Evolutionary conservation across 2,329 filamentous ascomycete genomes (phyloP).

Genomic region (Colletotrichum coccodes): DNA sequence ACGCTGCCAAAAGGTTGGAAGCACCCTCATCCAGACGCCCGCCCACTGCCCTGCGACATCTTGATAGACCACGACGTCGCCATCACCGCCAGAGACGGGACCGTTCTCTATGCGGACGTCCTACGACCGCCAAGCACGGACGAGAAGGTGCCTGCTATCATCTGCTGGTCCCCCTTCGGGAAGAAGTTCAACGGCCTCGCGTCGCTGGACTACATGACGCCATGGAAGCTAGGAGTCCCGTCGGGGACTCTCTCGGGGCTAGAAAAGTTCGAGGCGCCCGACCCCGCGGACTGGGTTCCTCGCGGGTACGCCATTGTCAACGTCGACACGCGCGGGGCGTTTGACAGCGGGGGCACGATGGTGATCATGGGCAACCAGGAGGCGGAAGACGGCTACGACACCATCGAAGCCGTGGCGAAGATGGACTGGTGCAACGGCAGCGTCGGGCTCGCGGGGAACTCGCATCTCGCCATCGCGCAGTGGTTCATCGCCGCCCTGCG

Average conservation of each 20-base stretch:
- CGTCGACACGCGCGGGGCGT: slow-evolving; percentile 40
- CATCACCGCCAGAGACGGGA: slow-evolving; percentile 50
- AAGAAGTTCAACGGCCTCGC: slow-evolving; percentile 53
- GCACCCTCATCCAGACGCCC: slow-evolving; percentile 36
- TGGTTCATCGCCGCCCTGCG: slow-evolving; percentile 36
- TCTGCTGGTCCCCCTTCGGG: slow-evolving; percentile 56
- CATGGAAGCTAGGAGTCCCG: slow-evolving; percentile 50
- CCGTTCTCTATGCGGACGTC: slow-evolving; percentile 53
- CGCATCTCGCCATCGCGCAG: slow-evolving; percentile 39
- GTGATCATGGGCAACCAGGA: slow-evolving; percentile 37
- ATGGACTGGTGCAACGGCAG: slow-evolving; percentile 40
- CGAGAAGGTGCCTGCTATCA: slow-evolving; percentile 52
- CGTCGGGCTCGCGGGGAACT: slow-evolving; percentile 41
- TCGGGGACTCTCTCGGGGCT: slow-evolving; percentile 34
- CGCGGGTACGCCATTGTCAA: slow-evolving; percentile 43
- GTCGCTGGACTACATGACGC: slow-evolving; percentile 47
- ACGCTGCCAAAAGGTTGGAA: slow-evolving; percentile 49
- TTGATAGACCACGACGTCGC: slow-evolving; percentile 56
- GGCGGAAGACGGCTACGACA: slow-evolving; percentile 38
- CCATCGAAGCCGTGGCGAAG: slow-evolving; percentile 37
- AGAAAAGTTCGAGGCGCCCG: slow-evolving; percentile 43
- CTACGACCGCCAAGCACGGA: slow-evolving; percentile 49
- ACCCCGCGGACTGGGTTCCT: slow-evolving; percentile 42
- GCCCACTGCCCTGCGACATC: slow-evolving; percentile 38
- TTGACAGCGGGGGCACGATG: slow-evolving; percentile 40